Evolutionary conservation across 1,139 yeast genomes (phyloP).

Genomic region (Meyerozyma carpophila): DNA sequence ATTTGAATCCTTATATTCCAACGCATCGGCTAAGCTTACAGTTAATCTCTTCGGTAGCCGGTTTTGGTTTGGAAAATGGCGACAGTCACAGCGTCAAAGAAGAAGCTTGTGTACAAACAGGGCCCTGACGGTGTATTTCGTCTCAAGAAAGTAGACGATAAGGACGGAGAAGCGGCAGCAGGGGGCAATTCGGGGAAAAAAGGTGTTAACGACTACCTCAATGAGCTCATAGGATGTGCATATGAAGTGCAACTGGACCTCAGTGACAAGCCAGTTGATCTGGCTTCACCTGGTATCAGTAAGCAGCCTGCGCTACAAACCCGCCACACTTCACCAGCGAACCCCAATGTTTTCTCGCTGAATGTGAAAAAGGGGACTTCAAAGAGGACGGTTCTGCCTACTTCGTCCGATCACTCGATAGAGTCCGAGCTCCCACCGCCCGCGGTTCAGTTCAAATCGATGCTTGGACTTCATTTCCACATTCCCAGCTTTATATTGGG

Average conservation of each 20-base stretch:
- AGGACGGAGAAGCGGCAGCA: slow-evolving; percentile 4
- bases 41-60: neutral
- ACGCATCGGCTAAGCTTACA: neutral
- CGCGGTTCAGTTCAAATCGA: neutral
- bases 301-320: slow-evolving; percentile 8
- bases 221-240: slow-evolving; percentile 17
- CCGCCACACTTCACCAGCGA: slow-evolving; percentile 3
- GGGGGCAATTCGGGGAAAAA: slow-evolving; percentile 1
- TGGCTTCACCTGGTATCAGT: neutral
- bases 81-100: slow-evolving; percentile 7
- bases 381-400: neutral
- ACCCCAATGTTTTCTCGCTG: neutral
- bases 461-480: slow-evolving; percentile 15
- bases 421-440: neutral
- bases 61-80: neutral
- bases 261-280: neutral
- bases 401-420: neutral
- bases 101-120: slow-evolving; percentile 34
- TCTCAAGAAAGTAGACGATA: slow-evolving; percentile 22
- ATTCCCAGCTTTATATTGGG: slow-evolving; percentile 32
- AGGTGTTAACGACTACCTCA: slow-evolving; percentile 22
- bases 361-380: neutral
- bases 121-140: slow-evolving; percentile 41
- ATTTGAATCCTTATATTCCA: neutral
- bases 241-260: slow-evolving; percentile 3